phyloP scores from a whole-genome alignment of 169 alveolate species.

The Plasmodium sp. region DNA sequence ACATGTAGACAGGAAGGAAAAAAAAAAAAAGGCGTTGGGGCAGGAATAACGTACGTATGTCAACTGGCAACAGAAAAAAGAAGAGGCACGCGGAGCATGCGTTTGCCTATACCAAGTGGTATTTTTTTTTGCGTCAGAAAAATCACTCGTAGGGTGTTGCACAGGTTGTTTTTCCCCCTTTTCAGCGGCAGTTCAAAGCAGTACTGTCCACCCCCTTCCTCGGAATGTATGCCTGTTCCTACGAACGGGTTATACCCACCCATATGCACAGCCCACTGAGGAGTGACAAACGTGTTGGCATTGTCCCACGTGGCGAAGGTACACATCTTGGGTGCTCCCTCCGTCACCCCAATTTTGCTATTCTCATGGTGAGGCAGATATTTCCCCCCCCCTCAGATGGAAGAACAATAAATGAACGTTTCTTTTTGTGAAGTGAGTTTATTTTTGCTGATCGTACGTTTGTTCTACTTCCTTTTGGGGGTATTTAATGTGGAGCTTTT shows the following conservation, averaged over 20 bases:
- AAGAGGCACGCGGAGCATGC: neutral
- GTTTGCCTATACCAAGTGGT: neutral
- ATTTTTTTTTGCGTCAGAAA: neutral
- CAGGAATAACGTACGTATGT: neutral
- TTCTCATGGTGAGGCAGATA: neutral
- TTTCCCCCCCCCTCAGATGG: neutral
- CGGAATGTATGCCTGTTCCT: neutral
- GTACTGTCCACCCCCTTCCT: neutral
- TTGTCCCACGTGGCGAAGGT: neutral
- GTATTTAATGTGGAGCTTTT: neutral
- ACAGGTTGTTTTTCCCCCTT: neutral
- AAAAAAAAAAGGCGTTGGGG: neutral
- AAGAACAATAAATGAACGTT: neutral
- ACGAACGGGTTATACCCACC: neutral
- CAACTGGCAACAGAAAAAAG: neutral
- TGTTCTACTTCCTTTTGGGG: neutral
- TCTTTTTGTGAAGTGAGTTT: neutral
- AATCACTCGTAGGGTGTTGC: neutral
- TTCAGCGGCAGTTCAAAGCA: neutral
- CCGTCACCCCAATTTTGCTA: neutral
- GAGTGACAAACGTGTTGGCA: neutral
- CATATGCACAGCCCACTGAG: neutral
- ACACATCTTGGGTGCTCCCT: neutral
- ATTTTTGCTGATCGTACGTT: neutral
- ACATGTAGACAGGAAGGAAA: neutral